Percentiles rank a stretch among this genome's conserved stretches.
Conservation (phyloP, 139 green algal genomes). For the Edaphochlamys debaryana region DNA sequence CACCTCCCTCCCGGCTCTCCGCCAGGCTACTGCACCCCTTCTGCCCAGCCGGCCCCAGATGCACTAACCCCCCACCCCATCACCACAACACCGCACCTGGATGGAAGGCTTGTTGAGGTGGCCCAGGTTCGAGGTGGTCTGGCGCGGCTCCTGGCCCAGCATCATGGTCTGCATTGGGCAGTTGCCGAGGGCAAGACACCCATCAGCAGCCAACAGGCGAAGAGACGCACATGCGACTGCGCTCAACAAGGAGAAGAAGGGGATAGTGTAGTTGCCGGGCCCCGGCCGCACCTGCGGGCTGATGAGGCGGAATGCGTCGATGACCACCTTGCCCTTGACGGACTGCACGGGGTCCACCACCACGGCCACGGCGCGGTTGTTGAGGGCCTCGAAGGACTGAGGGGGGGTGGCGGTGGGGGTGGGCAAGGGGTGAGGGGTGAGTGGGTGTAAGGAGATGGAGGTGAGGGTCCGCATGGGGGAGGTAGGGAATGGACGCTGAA, state of each 20-base stretch:
- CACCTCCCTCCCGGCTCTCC: neutral
- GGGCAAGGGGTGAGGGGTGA: neutral
- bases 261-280: no score
- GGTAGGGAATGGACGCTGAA: no score
- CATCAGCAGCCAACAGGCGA: no score
- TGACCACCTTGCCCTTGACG: conserved; percentile 95
- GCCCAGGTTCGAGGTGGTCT: conserved; percentile 98
- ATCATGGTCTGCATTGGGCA: conserved; percentile 99
- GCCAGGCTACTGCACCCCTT: neutral
- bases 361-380: conserved; percentile 95
- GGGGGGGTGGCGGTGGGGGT: neutral
- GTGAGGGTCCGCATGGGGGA: no score
- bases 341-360: conserved; percentile 98
- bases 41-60: no score
- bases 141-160: conserved; percentile 97
- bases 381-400: conserved; percentile 96
- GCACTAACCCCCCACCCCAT: no score
- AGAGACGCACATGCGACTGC: no score
- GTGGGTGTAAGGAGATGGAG: no score
- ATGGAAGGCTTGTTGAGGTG: conserved; percentile 99
- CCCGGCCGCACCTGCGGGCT: no score
- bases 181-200: no score
- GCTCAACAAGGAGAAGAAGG: no score
- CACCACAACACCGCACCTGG: no score
- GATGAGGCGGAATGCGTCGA: conserved; percentile 97